Evolutionary conservation across 352 stramenopile species (phyloP).

Genomic region (Phytophthora foliorum): DNA sequence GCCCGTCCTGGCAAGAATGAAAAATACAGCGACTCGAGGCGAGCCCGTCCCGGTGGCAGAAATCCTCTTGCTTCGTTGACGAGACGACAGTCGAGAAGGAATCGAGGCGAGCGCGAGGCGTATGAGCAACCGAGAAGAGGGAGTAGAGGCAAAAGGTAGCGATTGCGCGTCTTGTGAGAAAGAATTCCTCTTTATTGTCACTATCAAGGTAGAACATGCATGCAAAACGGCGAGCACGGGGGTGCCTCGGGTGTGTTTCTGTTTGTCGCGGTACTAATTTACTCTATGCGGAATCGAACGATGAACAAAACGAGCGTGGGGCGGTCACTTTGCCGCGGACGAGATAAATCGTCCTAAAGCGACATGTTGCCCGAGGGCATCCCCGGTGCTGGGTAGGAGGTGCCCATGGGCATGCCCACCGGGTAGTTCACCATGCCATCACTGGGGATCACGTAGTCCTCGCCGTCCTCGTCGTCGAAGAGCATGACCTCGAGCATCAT

Average conservation of each 20-base stretch:
- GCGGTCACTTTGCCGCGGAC: neutral
- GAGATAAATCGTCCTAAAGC: conserved; percentile 21
- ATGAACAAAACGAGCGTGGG: conserved; percentile 34
- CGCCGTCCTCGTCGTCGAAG: conserved; percentile 49
- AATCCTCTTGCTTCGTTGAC: conserved; percentile 9
- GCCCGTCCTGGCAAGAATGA: conserved; percentile 1
- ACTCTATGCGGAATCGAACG: conserved; percentile 49
- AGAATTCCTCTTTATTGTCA: conserved; percentile 30
- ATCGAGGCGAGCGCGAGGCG: neutral
- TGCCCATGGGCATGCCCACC: conserved; percentile 17
- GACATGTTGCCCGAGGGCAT: conserved; percentile 41
- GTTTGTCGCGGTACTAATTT: conserved; percentile 42
- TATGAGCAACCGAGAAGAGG: neutral
- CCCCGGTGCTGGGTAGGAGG: conserved; percentile 22
- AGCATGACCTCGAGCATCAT: conserved; percentile 58
- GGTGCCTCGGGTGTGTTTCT: conserved; percentile 30
- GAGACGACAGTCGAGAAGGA: neutral
- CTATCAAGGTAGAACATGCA: conserved; percentile 32
- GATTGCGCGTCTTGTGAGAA: neutral
- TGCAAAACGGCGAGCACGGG: conserved; percentile 18
- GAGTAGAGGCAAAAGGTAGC: neutral
- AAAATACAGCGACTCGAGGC: conserved; percentile 4
- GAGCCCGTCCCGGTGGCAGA: neutral
- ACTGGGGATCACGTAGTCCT: conserved; percentile 21
- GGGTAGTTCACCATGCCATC: conserved; percentile 27